phyloP scores from a whole-genome alignment of 2,329 filamentous ascomycete species.

The Epichloe sibirici region DNA sequence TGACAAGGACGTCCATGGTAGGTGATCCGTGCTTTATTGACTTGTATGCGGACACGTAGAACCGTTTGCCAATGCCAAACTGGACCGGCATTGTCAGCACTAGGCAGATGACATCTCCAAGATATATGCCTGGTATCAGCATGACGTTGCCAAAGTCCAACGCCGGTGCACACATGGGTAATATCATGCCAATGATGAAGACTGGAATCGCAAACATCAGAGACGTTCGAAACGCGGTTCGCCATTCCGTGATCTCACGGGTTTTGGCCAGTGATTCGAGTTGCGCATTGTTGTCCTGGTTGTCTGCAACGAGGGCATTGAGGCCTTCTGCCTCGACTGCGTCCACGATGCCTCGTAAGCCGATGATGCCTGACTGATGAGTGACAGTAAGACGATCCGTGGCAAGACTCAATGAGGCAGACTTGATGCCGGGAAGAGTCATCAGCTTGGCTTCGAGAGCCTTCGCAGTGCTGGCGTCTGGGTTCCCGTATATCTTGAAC shows the following conservation, averaged over 20 bases:
- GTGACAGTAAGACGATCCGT: slow-evolving; percentile 62
- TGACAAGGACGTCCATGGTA: slow-evolving; percentile 95
- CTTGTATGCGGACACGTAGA: slow-evolving; percentile 88
- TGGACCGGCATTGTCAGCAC: slow-evolving; percentile 82
- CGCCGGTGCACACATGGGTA: slow-evolving; percentile 70
- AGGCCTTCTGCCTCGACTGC: slow-evolving; percentile 69
- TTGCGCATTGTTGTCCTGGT: slow-evolving; percentile 92
- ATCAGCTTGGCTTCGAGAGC: slow-evolving; percentile 57
- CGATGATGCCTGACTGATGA: slow-evolving; percentile 59
- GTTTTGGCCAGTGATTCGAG: slow-evolving; percentile 94
- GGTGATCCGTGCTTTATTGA: slow-evolving; percentile 82
- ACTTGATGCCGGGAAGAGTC: slow-evolving; percentile 56
- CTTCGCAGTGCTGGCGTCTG: slow-evolving; percentile 58
- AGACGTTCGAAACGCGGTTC: slow-evolving; percentile 65
- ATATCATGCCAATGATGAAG: slow-evolving; percentile 82
- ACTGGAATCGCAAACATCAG: slow-evolving; percentile 78
- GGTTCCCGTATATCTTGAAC: slow-evolving; percentile 74
- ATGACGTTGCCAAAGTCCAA: slow-evolving; percentile 65
- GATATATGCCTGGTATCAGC: slow-evolving; percentile 63
- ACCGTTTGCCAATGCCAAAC: slow-evolving; percentile 89
- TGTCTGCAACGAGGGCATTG: slow-evolving; percentile 81
- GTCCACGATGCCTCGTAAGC: slow-evolving; percentile 73
- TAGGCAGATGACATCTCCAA: slow-evolving; percentile 79
- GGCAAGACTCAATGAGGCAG: slow-evolving; percentile 61
- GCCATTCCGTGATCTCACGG: slow-evolving; percentile 91